Percentiles rank a stretch among this genome's conserved stretches.
Conservation (phyloP, 164 flowering plant species). For the Santalum album region DNA sequence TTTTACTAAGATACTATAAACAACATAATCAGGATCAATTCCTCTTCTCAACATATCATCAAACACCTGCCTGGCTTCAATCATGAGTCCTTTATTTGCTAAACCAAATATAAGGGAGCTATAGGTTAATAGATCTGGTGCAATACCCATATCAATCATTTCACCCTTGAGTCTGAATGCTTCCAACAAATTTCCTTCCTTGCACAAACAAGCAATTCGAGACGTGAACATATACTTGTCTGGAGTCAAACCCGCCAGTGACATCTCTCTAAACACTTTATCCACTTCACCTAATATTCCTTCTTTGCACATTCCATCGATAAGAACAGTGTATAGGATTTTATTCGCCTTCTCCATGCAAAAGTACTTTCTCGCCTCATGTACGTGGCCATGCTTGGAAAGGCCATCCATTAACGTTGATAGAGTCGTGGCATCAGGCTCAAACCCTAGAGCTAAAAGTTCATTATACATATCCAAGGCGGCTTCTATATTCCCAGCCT, state of each 20-base stretch:
- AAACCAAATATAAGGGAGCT: constrained; percentile 33
- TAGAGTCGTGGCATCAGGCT: constrained; percentile 25
- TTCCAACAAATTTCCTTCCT: constrained; percentile 24
- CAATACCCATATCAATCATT: constrained; percentile 25
- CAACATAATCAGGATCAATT: constrained; percentile 23
- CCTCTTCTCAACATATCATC: constrained; percentile 30
- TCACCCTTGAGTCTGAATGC: constrained; percentile 32
- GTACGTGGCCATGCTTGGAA: constrained; percentile 22
- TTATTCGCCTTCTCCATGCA: constrained; percentile 22
- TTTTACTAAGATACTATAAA: constrained; percentile 24
- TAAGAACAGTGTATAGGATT: constrained; percentile 25
- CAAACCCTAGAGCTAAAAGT: constrained; percentile 21
- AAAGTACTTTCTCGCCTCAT: constrained; percentile 22
- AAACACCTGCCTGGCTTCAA: constrained; percentile 35
- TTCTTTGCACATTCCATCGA: constrained; percentile 27
- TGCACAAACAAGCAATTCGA: constrained; percentile 28
- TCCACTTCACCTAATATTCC: constrained; percentile 24
- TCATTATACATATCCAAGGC: constrained; percentile 21
- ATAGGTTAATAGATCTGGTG: constrained; percentile 28
- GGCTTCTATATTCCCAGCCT: constrained; percentile 22
- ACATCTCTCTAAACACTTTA: constrained; percentile 23
- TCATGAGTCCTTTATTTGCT: constrained; percentile 29
- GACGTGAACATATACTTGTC: constrained; percentile 28
- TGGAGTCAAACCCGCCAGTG: constrained; percentile 24
- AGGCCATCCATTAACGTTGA: constrained; percentile 31